phyloP scores from a whole-genome alignment of 768 basidiomycete genomes.

The Amanita subjunquillea region DNA sequence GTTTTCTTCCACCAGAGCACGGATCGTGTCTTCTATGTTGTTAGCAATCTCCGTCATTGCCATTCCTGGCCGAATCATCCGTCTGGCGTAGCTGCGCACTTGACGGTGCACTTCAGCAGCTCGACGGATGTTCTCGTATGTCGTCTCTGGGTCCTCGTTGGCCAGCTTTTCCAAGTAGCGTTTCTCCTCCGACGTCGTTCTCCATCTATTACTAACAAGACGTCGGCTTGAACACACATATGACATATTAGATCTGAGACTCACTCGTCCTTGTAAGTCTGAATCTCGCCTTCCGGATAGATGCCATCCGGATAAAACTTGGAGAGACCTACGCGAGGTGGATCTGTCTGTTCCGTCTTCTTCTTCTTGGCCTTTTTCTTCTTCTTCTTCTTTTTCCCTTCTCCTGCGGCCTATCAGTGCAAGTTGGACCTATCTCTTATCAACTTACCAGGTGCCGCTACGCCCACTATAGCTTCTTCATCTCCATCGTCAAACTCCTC shows the following conservation, averaged over 20 bases:
- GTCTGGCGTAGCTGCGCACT: constrained; percentile 75
- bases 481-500: constrained; percentile 9
- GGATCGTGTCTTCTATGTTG: constrained; percentile 84
- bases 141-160: constrained; percentile 72
- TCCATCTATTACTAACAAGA: constrained; percentile 62
- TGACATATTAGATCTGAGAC: constrained; percentile 19
- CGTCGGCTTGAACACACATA: background rate
- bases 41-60: constrained; percentile 90
- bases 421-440: background rate
- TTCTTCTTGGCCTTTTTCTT: constrained; percentile 88
- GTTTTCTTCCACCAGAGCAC: constrained; percentile 86
- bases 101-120: constrained; percentile 95
- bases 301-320: constrained; percentile 82
- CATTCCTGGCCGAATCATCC: constrained; percentile 87
- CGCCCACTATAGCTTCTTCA: constrained; percentile 11
- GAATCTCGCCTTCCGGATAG: constrained; percentile 87
- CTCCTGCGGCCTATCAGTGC: constrained; percentile 22
- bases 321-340: constrained; percentile 80
- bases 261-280: constrained; percentile 88
- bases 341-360: constrained; percentile 80
- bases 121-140: constrained; percentile 83
- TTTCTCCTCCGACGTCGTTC: constrained; percentile 86
- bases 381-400: constrained; percentile 80
- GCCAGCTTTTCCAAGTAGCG: constrained; percentile 70
- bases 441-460: background rate